These are phyloP conservation scores for Neobulgaria alba DNA, from an alignment of 2,329 filamentous ascomycete species.

Conservation along the genomic window DNA sequence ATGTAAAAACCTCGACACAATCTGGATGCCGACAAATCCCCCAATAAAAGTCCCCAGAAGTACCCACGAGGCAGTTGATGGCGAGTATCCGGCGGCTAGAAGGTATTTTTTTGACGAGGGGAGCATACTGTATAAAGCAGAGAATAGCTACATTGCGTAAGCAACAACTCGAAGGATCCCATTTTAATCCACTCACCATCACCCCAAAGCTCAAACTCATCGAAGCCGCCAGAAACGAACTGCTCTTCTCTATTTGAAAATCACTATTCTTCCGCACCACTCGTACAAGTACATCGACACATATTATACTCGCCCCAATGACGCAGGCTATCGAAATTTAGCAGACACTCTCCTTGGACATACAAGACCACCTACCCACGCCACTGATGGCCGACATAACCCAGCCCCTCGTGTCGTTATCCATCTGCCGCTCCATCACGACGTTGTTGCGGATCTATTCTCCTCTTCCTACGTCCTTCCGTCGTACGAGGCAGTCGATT, in stretches of 20 bases:
- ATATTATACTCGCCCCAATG: conserved; percentile 76
- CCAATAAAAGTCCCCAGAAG: conserved; percentile 61
- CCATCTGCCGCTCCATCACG: conserved; percentile 29
- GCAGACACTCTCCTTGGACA: conserved; percentile 3
- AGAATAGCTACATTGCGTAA: conserved; percentile 61
- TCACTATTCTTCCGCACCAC: conserved; percentile 62
- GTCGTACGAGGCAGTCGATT: no score
- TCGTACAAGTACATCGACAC: conserved; percentile 69
- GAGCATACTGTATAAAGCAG: conserved; percentile 85
- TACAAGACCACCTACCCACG: conserved; percentile 41
- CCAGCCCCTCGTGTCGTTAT: conserved; percentile 88
- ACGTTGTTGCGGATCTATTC: no score
- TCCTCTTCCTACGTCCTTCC: no score
- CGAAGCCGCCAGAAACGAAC: conserved; percentile 77
- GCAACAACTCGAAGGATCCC: not conserved
- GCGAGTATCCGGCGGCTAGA: conserved; percentile 54
- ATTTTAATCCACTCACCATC: conserved; percentile 58
- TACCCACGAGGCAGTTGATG: conserved; percentile 58
- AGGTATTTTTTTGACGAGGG: conserved; percentile 78
- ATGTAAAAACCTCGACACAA: conserved; percentile 64
- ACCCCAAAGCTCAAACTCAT: conserved; percentile 91
- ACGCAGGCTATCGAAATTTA: conserved; percentile 44
- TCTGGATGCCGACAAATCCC: conserved; percentile 69
- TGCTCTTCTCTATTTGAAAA: conserved; percentile 86
- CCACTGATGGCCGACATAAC: conserved; percentile 84